phyloP scores from a whole-genome alignment of 108 stramenopile species.

The Cyclotella cryptica region DNA sequence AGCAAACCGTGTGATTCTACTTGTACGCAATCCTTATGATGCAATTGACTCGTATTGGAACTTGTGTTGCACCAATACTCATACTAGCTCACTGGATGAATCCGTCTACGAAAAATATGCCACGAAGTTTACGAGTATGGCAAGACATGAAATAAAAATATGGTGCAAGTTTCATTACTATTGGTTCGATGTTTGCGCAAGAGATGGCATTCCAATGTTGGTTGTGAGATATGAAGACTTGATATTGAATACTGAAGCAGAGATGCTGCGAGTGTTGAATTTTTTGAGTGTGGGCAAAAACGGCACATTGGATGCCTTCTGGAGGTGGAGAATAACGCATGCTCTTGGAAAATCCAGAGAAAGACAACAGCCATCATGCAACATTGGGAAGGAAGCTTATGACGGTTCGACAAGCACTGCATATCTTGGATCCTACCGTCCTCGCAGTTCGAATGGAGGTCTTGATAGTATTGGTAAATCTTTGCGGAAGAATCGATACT shows the following conservation, averaged over 20 bases:
- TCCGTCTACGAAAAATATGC: constrained; percentile 66
- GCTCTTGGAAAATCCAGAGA: constrained; percentile 23
- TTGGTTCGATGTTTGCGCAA: constrained; percentile 63
- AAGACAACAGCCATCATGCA: not conserved
- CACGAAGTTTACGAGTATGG: constrained; percentile 68
- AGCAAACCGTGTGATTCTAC: constrained; percentile 68
- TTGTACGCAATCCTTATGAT: constrained; percentile 98
- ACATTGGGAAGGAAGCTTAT: not conserved
- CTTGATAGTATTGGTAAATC: constrained; percentile 60
- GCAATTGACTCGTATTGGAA: constrained; percentile 96
- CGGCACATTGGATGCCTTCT: constrained; percentile 31
- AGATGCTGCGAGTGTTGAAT: constrained; percentile 57
- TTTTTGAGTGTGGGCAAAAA: constrained; percentile 45
- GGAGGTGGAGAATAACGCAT: constrained; percentile 52
- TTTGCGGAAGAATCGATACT: constrained; percentile 60
- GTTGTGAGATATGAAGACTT: constrained; percentile 86
- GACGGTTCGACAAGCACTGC: constrained; percentile 24
- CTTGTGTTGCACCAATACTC: constrained; percentile 94
- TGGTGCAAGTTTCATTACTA: constrained; percentile 75
- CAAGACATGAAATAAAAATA: constrained; percentile 73
- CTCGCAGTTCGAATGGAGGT: constrained; percentile 49
- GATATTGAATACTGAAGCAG: constrained; percentile 54
- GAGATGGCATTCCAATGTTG: constrained; percentile 49
- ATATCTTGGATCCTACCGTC: constrained; percentile 62
- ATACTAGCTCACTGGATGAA: constrained; percentile 84